Evolutionary conservation across 208 protist species (phyloP).

Genomic region (Novymonas esmeraldas): DNA sequence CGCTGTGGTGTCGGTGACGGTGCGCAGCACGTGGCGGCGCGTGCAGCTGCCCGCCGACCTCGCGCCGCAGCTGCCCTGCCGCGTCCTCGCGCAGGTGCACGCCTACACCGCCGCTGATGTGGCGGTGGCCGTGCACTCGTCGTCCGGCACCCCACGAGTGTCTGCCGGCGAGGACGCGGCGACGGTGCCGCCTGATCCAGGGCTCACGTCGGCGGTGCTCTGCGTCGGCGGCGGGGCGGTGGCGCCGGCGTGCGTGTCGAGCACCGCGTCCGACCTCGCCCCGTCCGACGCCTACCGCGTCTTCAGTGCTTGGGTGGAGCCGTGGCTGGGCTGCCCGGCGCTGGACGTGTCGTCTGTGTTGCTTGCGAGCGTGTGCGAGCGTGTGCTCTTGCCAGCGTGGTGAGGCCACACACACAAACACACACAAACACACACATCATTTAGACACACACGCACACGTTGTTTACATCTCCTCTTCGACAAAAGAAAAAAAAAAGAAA

Average conservation of each 20-base stretch:
- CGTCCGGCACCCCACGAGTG: background rate
- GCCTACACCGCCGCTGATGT: constrained; percentile 30
- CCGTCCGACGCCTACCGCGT: constrained; percentile 4
- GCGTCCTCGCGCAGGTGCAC: constrained; percentile 45
- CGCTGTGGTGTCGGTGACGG: background rate
- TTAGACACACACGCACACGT: too few relatives aligned
- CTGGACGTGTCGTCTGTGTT: constrained; percentile 2
- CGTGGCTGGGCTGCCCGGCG: constrained; percentile 19
- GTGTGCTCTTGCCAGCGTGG: too few relatives aligned
- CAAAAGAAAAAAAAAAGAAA: too few relatives aligned
- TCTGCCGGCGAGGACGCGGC: background rate
- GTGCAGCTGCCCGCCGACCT: constrained; percentile 35
- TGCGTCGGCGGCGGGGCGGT: constrained; percentile 27
- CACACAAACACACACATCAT: too few relatives aligned
- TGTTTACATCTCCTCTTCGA: too few relatives aligned
- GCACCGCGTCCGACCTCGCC: background rate
- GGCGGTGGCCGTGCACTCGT: background rate
- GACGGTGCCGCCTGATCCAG: background rate
- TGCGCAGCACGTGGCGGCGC: constrained; percentile 39
- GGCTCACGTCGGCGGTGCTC: constrained; percentile 18
- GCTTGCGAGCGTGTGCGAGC: constrained; percentile 13
- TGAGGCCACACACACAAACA: too few relatives aligned
- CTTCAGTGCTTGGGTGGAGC: constrained; percentile 22
- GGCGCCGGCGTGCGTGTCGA: background rate
- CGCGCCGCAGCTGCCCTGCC: constrained; percentile 26